phyloP scores from a whole-genome alignment of 768 basidiomycete species.

The Suillus tomentosus region DNA sequence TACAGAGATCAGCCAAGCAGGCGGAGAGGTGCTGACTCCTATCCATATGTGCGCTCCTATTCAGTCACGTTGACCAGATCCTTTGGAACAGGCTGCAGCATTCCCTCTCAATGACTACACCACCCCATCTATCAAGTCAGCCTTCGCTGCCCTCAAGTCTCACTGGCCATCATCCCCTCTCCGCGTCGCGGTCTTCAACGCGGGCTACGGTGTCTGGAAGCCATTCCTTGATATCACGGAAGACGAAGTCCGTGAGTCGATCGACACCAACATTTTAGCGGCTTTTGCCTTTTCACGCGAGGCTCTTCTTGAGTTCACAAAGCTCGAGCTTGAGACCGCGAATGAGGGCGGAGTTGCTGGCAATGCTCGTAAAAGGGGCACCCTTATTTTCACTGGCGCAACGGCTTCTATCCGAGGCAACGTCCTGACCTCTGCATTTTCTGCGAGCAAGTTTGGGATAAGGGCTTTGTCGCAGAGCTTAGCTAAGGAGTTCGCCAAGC shows the following conservation, averaged over 20 bases:
- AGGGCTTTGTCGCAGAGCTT: slow-evolving; percentile 70
- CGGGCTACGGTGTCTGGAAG: slow-evolving; percentile 59
- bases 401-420: slow-evolving; percentile 70
- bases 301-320: slow-evolving; percentile 59
- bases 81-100: slow-evolving; percentile 46
- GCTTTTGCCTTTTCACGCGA: slow-evolving; percentile 68
- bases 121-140: slow-evolving; percentile 50
- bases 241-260: slow-evolving; percentile 51
- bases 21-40: slow-evolving; percentile 51
- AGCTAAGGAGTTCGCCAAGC: slow-evolving; percentile 72
- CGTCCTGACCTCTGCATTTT: slow-evolving; percentile 57
- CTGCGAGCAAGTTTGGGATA: slow-evolving; percentile 63
- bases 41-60: neutral
- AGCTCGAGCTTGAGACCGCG: slow-evolving; percentile 46
- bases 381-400: slow-evolving; percentile 73
- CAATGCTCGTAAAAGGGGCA: slow-evolving; percentile 56
- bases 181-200: slow-evolving; percentile 67
- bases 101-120: slow-evolving; percentile 58
- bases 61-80: neutral
- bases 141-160: slow-evolving; percentile 48
- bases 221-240: slow-evolving; percentile 65
- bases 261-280: slow-evolving; percentile 55
- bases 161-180: slow-evolving; percentile 52
- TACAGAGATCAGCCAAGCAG: slow-evolving; percentile 52
- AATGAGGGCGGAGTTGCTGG: slow-evolving; percentile 39